These are phyloP conservation scores for Teratosphaeria destructans DNA, from an alignment of 2,329 filamentous ascomycete species.

Conservation along the genomic window DNA sequence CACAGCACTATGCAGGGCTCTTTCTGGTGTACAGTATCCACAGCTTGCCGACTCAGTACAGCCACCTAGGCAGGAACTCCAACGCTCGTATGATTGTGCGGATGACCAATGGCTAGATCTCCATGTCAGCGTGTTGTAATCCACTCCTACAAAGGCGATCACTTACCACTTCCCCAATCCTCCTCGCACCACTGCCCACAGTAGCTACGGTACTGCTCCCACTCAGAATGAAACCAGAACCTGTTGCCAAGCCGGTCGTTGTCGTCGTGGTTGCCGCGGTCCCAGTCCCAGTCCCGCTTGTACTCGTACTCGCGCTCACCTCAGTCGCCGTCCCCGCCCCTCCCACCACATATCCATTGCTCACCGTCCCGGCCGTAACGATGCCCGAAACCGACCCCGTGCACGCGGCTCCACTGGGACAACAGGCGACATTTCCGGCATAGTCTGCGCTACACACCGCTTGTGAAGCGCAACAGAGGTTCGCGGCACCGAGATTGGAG, in stretches of 20 bases:
- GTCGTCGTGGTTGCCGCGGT: background rate
- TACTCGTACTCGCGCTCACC: slow-evolving; percentile 2
- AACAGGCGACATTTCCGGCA: slow-evolving; percentile 51
- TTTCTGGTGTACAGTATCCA: background rate
- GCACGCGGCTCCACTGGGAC: slow-evolving; percentile 46
- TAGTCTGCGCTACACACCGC: slow-evolving; percentile 47
- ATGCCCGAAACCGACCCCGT: slow-evolving; percentile 42
- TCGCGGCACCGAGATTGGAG: slow-evolving; percentile 40
- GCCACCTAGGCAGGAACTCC: slow-evolving; percentile 11
- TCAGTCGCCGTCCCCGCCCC: slow-evolving; percentile 12
- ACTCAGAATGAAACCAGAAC: slow-evolving; percentile 22
- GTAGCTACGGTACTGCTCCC: slow-evolving; percentile 25
- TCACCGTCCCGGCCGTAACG: slow-evolving; percentile 24
- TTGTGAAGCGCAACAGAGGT: slow-evolving; percentile 45
- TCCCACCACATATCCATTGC: slow-evolving; percentile 16
- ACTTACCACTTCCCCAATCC: slow-evolving; percentile 24
- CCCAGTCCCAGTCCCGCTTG: background rate
- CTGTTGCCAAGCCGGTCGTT: slow-evolving; percentile 2
- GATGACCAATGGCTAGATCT: slow-evolving; percentile 17
- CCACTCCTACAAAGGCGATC: background rate
- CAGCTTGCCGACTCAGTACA: background rate
- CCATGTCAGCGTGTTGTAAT: slow-evolving; percentile 7
- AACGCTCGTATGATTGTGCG: slow-evolving; percentile 15
- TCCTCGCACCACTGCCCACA: slow-evolving; percentile 14
- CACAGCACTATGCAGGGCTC: background rate